phyloP scores from a whole-genome alignment of 2,329 filamentous ascomycete genomes.

The Colletotrichum godetiae region DNA sequence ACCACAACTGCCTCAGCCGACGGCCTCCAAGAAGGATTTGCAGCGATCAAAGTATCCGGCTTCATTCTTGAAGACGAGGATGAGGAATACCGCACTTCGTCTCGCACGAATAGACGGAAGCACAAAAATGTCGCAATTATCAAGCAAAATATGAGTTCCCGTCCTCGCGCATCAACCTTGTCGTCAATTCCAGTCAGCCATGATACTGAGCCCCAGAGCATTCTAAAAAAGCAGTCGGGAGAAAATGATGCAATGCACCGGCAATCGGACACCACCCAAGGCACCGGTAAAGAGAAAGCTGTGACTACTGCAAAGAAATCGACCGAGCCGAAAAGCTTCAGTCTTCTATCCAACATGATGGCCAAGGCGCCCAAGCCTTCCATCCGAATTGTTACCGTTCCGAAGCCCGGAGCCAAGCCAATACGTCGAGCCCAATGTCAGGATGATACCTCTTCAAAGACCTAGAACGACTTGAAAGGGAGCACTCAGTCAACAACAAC shows the following conservation, averaged over 20 bases:
- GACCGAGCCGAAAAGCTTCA: neutral
- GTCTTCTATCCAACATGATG: conserved; percentile 2
- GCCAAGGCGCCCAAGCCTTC: conserved; percentile 11
- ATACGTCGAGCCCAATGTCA: neutral
- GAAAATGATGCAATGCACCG: neutral
- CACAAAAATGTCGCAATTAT: neutral
- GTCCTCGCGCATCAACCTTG: neutral
- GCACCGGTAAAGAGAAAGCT: no score
- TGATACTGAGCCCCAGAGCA: neutral
- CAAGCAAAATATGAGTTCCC: neutral
- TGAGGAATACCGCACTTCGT: neutral
- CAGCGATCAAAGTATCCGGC: neutral
- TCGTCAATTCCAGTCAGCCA: neutral
- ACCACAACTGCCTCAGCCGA: no score
- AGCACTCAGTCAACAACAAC: neutral
- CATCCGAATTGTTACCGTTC: conserved; percentile 3
- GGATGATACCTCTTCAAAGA: conserved; percentile 10
- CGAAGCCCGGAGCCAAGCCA: neutral
- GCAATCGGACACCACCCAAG: neutral
- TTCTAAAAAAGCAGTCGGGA: neutral
- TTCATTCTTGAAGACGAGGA: conserved; percentile 17
- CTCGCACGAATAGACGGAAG: neutral
- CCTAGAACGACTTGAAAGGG: conserved; percentile 18
- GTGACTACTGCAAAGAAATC: neutral
- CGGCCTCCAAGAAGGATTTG: neutral